phyloP scores from a whole-genome alignment of 2,329 filamentous ascomycete genomes.

The Rhinocladiella mackenziei region DNA sequence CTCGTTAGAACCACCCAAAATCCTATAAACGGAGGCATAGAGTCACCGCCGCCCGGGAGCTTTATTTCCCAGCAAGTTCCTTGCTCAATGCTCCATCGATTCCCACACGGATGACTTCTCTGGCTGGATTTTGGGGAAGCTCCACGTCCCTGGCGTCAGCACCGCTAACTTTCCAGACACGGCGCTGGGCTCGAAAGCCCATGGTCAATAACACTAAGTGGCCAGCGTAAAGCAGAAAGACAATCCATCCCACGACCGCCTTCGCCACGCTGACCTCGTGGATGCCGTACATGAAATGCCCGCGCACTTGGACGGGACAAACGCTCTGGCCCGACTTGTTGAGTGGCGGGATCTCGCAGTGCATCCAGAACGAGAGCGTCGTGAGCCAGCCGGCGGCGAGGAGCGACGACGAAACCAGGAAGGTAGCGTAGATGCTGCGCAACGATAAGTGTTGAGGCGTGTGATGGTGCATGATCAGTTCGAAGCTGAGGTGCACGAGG shows the following conservation, averaged over 20 bases:
- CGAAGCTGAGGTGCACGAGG: conserved; percentile 19
- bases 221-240: conserved; percentile 11
- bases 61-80: background rate
- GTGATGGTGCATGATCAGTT: conserved; percentile 24
- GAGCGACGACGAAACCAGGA: conserved; percentile 18
- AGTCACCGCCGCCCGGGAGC: too few species aligned
- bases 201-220: conserved; percentile 10
- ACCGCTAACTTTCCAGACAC: conserved; percentile 18
- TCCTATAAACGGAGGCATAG: too few species aligned
- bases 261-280: conserved; percentile 27
- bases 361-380: conserved; percentile 24
- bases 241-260: conserved; percentile 19
- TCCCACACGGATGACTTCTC: background rate
- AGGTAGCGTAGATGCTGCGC: conserved; percentile 30
- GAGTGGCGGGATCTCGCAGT: conserved; percentile 26
- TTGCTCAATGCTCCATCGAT: background rate
- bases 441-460: conserved; percentile 6
- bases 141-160: background rate
- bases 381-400: conserved; percentile 22
- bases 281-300: conserved; percentile 36
- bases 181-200: conserved; percentile 9
- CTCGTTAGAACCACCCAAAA: too few species aligned
- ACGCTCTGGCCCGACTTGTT: conserved; percentile 44
- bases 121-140: background rate
- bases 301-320: conserved; percentile 46